phyloP scores from a whole-genome alignment of 2,329 filamentous ascomycete genomes.

The Aspergillus sp. region DNA sequence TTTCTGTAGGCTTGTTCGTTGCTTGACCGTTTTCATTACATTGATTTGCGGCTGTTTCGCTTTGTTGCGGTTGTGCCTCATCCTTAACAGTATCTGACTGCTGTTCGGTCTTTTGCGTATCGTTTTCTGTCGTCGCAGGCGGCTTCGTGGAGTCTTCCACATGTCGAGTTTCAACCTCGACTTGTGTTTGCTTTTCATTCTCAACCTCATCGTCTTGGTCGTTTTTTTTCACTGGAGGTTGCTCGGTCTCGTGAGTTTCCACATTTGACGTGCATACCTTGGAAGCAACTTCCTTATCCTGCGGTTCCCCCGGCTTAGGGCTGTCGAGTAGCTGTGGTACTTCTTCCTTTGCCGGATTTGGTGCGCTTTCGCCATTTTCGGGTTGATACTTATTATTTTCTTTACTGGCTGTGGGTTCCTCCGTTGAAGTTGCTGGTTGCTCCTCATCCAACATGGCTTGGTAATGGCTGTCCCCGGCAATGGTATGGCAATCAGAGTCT shows the following conservation, averaged over 20 bases:
- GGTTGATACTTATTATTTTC: not conserved
- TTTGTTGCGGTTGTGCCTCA: not conserved
- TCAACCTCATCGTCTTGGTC: not conserved
- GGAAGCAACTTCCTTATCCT: not conserved
- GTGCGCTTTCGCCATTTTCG: not conserved
- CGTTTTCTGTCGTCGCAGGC: not conserved
- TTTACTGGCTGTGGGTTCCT: not conserved
- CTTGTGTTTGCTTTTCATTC: not conserved
- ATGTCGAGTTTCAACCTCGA: not conserved
- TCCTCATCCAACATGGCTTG: slow-evolving; percentile 5
- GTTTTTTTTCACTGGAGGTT: not conserved
- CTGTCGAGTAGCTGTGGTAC: not conserved
- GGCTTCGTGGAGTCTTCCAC: not conserved
- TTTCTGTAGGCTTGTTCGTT: not conserved
- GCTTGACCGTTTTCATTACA: not conserved
- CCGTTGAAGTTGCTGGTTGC: not conserved
- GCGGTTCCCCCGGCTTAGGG: not conserved
- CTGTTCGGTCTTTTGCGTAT: not conserved
- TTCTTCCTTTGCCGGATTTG: not conserved
- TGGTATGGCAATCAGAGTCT: slow-evolving; percentile 18
- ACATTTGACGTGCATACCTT: not conserved
- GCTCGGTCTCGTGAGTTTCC: not conserved
- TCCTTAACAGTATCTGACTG: not conserved
- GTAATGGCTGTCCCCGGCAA: slow-evolving; percentile 5
- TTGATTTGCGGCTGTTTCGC: not conserved